Evolutionary conservation across 2,329 filamentous ascomycete species (phyloP), one percentile per base, ranked within the genome.

Genomic region (Microdochium nivale): DNA sequence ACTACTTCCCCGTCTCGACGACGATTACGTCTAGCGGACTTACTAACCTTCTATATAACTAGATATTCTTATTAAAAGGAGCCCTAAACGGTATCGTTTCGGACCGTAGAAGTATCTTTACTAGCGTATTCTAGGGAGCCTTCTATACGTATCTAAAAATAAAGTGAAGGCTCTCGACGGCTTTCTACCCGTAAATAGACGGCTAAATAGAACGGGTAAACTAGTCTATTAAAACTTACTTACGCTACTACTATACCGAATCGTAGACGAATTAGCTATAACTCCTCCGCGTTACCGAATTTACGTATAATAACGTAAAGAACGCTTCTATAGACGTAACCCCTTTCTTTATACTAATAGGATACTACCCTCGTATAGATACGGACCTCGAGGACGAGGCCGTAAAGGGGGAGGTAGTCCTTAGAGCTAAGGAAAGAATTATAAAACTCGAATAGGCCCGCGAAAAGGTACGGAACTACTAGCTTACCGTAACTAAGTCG

Each of bases 141-240:
- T n/a, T n/a, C n/a, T n/a, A n/a, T n/a, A n/a, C n/a, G n/a, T n/a
- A n/a, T n/a, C n/a, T n/a, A n/a, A n/a, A 58, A 11, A 33, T 65
- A 11, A 49, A 59, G 49, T 32, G 53, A 27, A 54, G 58, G 27
- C 53, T 61, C 2, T 62, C 52, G 3, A 65, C 58, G 14, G 54
- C 57, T 14, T 64, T 59, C 50, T 54, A 13, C 51, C 61, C 51
- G 65, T 54, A 2, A 57, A 66, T 53, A 53, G 54, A 23, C 35
- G 51, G 3, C 65, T 65, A 49, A 43, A 60, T 46, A 55, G 51
- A 10, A 51, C 63, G 14, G 54, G 63, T 47, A 16, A 40, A 14
- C 65, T n/a, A n/a, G n/a, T n/a, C n/a, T n/a, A n/a, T n/a, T n/a
- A n/a, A n/a, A n/a, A n/a, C n/a, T n/a, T n/a, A 64, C 48, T 53